Evolutionary conservation across 148 eudicot genomes (phyloP), one percentile per base, ranked within the genome.

Genomic region (Rhododendron griersonianum): DNA sequence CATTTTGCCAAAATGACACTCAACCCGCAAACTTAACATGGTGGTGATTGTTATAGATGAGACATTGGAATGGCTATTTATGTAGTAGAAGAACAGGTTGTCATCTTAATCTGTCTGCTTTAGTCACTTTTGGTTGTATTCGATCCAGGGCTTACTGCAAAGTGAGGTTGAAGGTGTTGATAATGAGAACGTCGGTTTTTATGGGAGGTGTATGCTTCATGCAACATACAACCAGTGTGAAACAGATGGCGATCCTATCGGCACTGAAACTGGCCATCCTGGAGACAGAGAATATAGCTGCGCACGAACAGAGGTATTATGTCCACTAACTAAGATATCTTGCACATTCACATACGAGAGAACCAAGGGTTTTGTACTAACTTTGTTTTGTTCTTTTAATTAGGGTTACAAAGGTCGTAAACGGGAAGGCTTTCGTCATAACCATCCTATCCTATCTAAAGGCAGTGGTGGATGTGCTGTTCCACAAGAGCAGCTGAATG

Each of bases 401-500:
- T 86, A 94, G 96, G 96, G 89, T 87, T 94, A 91, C 85, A 87
- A 87, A 85, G 92, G 93, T 35, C 92, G 90, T 45, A 90, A 86
- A 81, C 87, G 87, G 53, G 92, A 92, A 81, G 91, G 91, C 15
- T 85, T 84, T 78, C 82, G 85, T 81, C 90, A 89, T 71, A 86
- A 87, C 75, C 75, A 69, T 83, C 84, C 84, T 18, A 75, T n/a
- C 45, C 88, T 86, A 44, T 59, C 85, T 83, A 89, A 82, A 76
- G 87, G 90, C 69, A 84, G 81, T 78, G 89, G 85, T 85, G 90
- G 89, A 81, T 87, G 92, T 84, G 89, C 89, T 86, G 95, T 94
- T 86, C 86, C 92, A 47, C 95, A 93, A 82, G 95, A 91, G 90
- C 95, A 94, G 53, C 83, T 94, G 85, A 90, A 93, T 81, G 96